A percentile compares a stretch with the other conserved stretches of the same genome.
phyloP scores from a whole-genome alignment of 139 green algal species.

The Coelastrella sp. region DNA sequence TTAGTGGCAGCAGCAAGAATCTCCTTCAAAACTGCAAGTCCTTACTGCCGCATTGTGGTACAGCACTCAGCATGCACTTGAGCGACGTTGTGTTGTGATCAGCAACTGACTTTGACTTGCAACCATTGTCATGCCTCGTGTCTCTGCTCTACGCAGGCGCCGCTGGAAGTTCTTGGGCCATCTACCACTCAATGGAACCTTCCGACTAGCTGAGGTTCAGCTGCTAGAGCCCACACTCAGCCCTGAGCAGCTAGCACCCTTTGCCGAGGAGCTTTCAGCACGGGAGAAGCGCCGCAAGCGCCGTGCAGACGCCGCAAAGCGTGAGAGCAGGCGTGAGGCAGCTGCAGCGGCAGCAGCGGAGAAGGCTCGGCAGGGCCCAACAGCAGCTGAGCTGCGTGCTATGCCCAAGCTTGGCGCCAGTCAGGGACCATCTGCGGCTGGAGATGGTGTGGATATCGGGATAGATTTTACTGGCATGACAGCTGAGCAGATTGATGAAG shows the following conservation, averaged over 20 bases:
- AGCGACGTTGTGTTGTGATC: too few relatives aligned
- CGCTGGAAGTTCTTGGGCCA: constrained; percentile 75
- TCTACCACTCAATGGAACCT: constrained; percentile 73
- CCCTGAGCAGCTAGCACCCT: constrained; percentile 71
- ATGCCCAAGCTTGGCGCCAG: constrained; percentile 46
- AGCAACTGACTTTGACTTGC: too few relatives aligned
- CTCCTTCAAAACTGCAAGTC: too few relatives aligned
- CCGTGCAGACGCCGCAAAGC: constrained; percentile 41
- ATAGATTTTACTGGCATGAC: background rate
- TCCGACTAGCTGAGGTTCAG: constrained; percentile 72
- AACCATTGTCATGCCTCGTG: too few relatives aligned
- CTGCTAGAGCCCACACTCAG: constrained; percentile 59
- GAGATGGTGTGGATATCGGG: background rate
- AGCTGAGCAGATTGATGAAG: constrained; percentile 29
- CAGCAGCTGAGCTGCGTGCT: constrained; percentile 66
- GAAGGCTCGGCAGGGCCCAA: constrained; percentile 52
- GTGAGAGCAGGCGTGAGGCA: constrained; percentile 54
- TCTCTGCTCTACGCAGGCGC: constrained; percentile 9
- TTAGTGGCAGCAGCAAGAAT: too few relatives aligned
- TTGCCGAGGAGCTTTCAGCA: constrained; percentile 74
- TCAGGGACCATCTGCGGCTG: background rate
- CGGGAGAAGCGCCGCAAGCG: constrained; percentile 66
- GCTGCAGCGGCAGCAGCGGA: constrained; percentile 56
- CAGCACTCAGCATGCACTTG: too few relatives aligned
- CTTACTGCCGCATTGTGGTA: too few relatives aligned